phyloP scores from a whole-genome alignment of 169 alveolate species.

The Plasmodium yoelii region DNA sequence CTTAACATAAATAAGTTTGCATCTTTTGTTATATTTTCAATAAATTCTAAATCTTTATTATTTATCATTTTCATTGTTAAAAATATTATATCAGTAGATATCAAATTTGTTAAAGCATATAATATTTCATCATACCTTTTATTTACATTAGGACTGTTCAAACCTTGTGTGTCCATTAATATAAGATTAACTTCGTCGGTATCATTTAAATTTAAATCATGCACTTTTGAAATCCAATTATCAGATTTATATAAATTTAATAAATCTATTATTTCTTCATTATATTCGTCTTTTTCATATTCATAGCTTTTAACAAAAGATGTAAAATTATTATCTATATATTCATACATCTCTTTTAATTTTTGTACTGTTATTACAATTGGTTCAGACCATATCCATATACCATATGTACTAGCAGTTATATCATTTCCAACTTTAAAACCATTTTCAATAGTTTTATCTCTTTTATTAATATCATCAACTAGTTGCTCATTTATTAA shows the following conservation, averaged over 20 bases:
- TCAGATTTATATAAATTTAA: slow-evolving; percentile 56
- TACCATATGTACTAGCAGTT: slow-evolving; percentile 83
- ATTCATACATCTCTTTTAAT: slow-evolving; percentile 68
- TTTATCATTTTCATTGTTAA: slow-evolving; percentile 81
- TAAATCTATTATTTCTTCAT: slow-evolving; percentile 75
- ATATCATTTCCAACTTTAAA: slow-evolving; percentile 78
- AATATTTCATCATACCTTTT: slow-evolving; percentile 84
- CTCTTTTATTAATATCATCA: slow-evolving; percentile 61
- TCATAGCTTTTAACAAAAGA: slow-evolving; percentile 71
- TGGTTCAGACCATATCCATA: slow-evolving; percentile 87
- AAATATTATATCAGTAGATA: slow-evolving; percentile 83
- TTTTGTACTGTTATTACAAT: slow-evolving; percentile 69
- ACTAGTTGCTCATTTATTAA: slow-evolving; percentile 81
- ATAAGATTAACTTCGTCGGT: slow-evolving; percentile 80
- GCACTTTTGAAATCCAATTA: slow-evolving; percentile 58
- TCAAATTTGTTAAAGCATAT: slow-evolving; percentile 80
- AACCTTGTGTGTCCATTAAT: slow-evolving; percentile 85
- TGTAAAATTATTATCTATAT: slow-evolving; percentile 39
- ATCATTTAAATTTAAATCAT: slow-evolving; percentile 47
- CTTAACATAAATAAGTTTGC: slow-evolving; percentile 77
- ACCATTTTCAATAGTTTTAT: slow-evolving; percentile 75
- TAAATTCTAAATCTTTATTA: slow-evolving; percentile 77
- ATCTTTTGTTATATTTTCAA: slow-evolving; percentile 79
- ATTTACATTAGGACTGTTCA: slow-evolving; percentile 81
- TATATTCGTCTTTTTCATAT: slow-evolving; percentile 73